A percentile compares a stretch with the other conserved stretches of the same genome.
These are phyloP conservation scores for Microthlaspi erraticum DNA, from an alignment of 345 rosid species.

Conservation along the genomic window DNA sequence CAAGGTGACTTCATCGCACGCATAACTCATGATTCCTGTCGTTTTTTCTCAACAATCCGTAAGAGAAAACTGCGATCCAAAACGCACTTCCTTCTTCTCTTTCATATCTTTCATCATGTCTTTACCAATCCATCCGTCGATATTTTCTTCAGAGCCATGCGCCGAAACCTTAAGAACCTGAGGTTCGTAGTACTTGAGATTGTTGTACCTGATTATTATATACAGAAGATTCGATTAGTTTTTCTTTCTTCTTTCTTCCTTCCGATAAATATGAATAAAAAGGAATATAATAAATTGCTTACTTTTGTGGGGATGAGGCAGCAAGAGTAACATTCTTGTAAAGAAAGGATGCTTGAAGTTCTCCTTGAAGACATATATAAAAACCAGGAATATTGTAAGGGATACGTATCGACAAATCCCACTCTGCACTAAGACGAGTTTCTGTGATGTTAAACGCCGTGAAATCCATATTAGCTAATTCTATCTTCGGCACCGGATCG, in stretches of 20 bases:
- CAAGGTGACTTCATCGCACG: background rate
- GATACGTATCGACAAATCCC: slow-evolving; percentile 4
- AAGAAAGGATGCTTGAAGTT: slow-evolving; percentile 23
- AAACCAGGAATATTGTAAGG: background rate
- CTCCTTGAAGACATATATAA: slow-evolving; percentile 19
- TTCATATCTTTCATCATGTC: slow-evolving; percentile 20
- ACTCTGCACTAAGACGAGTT: slow-evolving; percentile 9
- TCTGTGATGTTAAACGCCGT: slow-evolving; percentile 9
- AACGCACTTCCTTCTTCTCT: slow-evolving; percentile 10
- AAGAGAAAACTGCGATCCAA: background rate
- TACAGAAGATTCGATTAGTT: background rate
- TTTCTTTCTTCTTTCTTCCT: background rate
- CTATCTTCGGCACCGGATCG: background rate
- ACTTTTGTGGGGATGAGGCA: slow-evolving; percentile 12
- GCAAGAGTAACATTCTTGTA: slow-evolving; percentile 33
- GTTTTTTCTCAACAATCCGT: slow-evolving; percentile 9
- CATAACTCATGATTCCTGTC: background rate
- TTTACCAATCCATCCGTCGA: slow-evolving; percentile 4
- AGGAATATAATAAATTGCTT: background rate
- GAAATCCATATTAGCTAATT: slow-evolving; percentile 17
- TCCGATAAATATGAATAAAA: background rate
- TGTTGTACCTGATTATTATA: background rate
- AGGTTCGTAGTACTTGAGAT: background rate
- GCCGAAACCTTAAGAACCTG: slow-evolving; percentile 19
- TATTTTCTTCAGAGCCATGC: background rate